phyloP scores from a whole-genome alignment of 768 basidiomycete species.

The Boletus rubroflammeus region DNA sequence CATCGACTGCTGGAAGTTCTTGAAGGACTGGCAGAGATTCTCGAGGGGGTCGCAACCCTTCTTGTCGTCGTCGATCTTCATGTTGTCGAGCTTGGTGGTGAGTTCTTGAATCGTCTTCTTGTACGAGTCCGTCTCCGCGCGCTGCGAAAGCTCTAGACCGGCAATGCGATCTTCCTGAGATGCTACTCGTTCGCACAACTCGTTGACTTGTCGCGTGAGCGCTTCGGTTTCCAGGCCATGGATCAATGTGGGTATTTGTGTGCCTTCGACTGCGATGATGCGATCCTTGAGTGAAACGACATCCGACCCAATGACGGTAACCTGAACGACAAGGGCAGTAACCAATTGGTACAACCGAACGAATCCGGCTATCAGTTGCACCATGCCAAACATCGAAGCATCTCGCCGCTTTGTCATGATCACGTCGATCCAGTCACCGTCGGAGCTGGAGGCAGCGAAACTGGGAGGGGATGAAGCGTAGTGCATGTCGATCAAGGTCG shows the following conservation, averaged over 20 bases:
- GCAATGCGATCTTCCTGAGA: slow-evolving; percentile 14
- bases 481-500: not conserved
- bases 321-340: not conserved
- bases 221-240: not conserved
- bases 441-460: not conserved
- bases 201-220: slow-evolving; percentile 6
- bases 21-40: slow-evolving; percentile 3
- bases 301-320: slow-evolving; percentile 4
- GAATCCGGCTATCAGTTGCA: slow-evolving; percentile 4
- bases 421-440: not conserved
- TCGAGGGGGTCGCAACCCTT: slow-evolving; percentile 1
- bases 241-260: not conserved
- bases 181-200: slow-evolving; percentile 6
- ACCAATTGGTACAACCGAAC: slow-evolving; percentile 8
- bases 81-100: not conserved
- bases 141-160: slow-evolving; percentile 7
- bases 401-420: not conserved
- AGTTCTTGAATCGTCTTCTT: slow-evolving; percentile 14
- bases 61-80: slow-evolving; percentile 4
- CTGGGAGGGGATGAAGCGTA: not conserved
- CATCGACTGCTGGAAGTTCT: not conserved
- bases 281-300: slow-evolving; percentile 19
- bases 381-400: not conserved
- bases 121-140: not conserved
- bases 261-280: slow-evolving; percentile 12